phyloP scores from a whole-genome alignment of 2,329 filamentous ascomycete genomes.

The Raffaelea ambrosiae region DNA sequence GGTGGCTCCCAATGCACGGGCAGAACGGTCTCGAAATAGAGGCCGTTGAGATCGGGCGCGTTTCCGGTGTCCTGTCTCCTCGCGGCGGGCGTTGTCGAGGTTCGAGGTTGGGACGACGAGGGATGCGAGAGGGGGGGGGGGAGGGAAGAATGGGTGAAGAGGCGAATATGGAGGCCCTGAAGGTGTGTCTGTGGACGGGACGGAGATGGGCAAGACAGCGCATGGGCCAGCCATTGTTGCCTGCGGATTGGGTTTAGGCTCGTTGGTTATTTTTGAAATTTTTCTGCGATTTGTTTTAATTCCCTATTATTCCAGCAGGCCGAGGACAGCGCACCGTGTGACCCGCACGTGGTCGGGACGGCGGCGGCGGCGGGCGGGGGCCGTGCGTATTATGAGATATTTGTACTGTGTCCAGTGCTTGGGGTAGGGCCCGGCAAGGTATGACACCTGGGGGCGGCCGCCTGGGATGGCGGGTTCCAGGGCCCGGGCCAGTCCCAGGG shows the following conservation, averaged over 20 bases:
- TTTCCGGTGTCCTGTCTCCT: too few relatives aligned
- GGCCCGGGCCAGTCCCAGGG: too few relatives aligned
- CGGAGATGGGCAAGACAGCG: neutral
- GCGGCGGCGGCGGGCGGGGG: too few relatives aligned
- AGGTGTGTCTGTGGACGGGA: neutral
- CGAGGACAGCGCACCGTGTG: neutral
- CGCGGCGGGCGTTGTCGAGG: neutral
- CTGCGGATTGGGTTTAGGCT: conserved; percentile 8
- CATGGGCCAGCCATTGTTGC: neutral
- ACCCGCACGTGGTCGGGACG: too few relatives aligned
- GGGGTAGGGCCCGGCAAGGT: too few relatives aligned
- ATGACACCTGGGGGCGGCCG: too few relatives aligned
- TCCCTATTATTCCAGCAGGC: neutral
- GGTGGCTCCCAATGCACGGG: too few relatives aligned
- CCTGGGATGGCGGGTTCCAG: too few relatives aligned
- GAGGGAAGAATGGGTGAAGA: neutral
- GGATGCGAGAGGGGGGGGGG: neutral
- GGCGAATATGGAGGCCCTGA: neutral
- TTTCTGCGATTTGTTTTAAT: neutral
- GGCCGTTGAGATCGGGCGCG: too few relatives aligned
- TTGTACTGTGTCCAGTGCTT: too few relatives aligned
- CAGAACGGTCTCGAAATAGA: too few relatives aligned
- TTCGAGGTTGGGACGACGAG: neutral
- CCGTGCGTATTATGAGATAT: too few relatives aligned
- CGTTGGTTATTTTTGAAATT: neutral